Percentiles rank a stretch among this genome's conserved stretches.
Conservation (phyloP, 176 grass and related monocot genomes). For the sorghum (Sorghum bicolor) region Sorghum_bicolor_NCBIv3 NC_012879.2:9297501-9298000, state of each 20-base stretch:
- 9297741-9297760: conserved; percentile 99
- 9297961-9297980: conserved; percentile 99
- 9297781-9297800: conserved; percentile 86
- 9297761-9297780: conserved; percentile 99
- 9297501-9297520: conserved; percentile 92
- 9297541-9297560: conserved; percentile 99
- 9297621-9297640: conserved; percentile 1
- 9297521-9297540: conserved; percentile 94
- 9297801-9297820: conserved; percentile 89
- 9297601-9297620: background rate
- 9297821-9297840: conserved; percentile 98
- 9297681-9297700: conserved; percentile 66
- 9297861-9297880: conserved; percentile 57
- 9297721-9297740: conserved; percentile 85
- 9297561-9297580: conserved; percentile 72
- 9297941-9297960: conserved; percentile 24
- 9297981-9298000: conserved; percentile 93
- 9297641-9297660: conserved; percentile 16
- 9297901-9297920: background rate
- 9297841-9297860: conserved; percentile 95
- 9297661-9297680: conserved; percentile 19
- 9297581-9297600: conserved; percentile 64
- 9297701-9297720: conserved; percentile 91
- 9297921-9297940: conserved; percentile 20
- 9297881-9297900: background rate